These are phyloP conservation scores for Alternaria viburni DNA, from an alignment of 2,329 filamentous ascomycete species.

Conservation along the genomic window DNA sequence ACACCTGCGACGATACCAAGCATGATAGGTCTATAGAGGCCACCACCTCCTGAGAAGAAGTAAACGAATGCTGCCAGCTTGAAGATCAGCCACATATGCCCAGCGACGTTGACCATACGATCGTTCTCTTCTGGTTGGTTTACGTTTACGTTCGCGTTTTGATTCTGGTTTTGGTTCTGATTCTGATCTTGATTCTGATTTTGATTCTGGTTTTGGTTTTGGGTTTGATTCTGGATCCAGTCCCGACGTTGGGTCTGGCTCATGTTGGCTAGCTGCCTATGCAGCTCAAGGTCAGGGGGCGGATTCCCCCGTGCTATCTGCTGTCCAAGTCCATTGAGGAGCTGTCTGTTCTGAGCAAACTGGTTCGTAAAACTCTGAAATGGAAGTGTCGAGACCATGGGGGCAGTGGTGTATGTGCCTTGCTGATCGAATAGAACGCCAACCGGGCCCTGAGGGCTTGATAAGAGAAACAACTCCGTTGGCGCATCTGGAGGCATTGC, in stretches of 20 bases:
- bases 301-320: slow-evolving; percentile 33
- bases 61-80: slow-evolving; percentile 65
- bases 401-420: slow-evolving; percentile 44
- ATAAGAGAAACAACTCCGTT: slow-evolving; percentile 44
- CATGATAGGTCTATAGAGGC: slow-evolving; percentile 50
- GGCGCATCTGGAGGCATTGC: slow-evolving; percentile 25
- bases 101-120: slow-evolving; percentile 33
- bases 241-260: slow-evolving; percentile 23
- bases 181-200: slow-evolving; percentile 18
- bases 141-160: slow-evolving; percentile 12
- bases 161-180: slow-evolving; percentile 12
- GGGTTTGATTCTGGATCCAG: slow-evolving; percentile 19
- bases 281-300: slow-evolving; percentile 4
- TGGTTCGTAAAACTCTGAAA: slow-evolving; percentile 43
- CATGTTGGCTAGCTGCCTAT: slow-evolving; percentile 25
- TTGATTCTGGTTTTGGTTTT: slow-evolving; percentile 21
- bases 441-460: slow-evolving; percentile 46
- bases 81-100: slow-evolving; percentile 63
- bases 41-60: slow-evolving; percentile 58
- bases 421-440: slow-evolving; percentile 45
- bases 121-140: slow-evolving; percentile 30
- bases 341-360: slow-evolving; percentile 41
- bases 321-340: slow-evolving; percentile 40
- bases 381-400: slow-evolving; percentile 33
- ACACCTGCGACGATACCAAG: slow-evolving; percentile 48